Base-by-base conservation (phyloP, 306 rosid genomes). In the Sophora flavescens region DNA sequence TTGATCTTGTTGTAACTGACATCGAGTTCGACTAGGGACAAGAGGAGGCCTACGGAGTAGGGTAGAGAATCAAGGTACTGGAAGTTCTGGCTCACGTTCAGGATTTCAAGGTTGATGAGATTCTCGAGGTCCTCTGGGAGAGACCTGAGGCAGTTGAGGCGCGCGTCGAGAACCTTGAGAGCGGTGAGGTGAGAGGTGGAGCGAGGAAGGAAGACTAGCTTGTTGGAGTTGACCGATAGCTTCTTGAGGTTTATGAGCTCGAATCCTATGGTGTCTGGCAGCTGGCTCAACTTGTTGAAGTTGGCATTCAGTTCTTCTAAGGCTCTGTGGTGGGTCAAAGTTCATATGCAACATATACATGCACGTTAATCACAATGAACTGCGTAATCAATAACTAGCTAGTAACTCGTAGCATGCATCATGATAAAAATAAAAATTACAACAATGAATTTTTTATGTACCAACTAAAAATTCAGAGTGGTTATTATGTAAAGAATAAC, bases 81-180 rank as follows among this genome's bases (percentile, higher is more conserved):
- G 83, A 95, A 95, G 83, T 95, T 95, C 54, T 95, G 99, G 86
- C 99, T 92, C 4, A 95, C 78, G 16, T 95, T 95, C 0, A 95
- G 89, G 45, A 69, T 84, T 83, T 91, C 84, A 0, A 95, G 96
- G 90, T 89, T 90, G 57, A 89, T 75, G 2, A 95, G 97, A 63
- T 95, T 95, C 79, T 95, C 98, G 0, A 95, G 82, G 28, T 89
- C 93, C 0, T 87, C 89, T 0, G 98, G 98, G 13, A 95, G 97
- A 0, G 92, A 76, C 0, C 90, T 53, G 4, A 95, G 93, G 81
- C 93, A 92, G 63, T 95, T 95, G 15, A 95, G 89, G 2, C 96
- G 89, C 1, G 74, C 97, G 14, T 95, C 97, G 0, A 95, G 84
- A 3, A 86, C 53, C 0, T 78, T 87, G 2, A 95, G 85, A 35